A percentile compares a stretch with the other conserved stretches of the same genome.
Conservation (phyloP, 768 basidiomycete genomes). For the Tricholoma sp. region DNA sequence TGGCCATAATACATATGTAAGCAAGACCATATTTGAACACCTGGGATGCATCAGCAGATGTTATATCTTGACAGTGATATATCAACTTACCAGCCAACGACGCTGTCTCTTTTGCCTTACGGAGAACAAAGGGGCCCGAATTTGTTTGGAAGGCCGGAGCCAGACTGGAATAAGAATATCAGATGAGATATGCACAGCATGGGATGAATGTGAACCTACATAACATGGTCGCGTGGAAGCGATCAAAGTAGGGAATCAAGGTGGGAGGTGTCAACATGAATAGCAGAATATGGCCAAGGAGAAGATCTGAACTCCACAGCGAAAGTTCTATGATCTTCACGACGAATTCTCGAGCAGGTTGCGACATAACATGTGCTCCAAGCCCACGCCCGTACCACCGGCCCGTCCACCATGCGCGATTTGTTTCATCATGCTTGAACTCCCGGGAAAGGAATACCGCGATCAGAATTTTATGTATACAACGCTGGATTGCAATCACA, state of each 20-base stretch:
- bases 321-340: constrained; percentile 98
- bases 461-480: constrained; percentile 90
- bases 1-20: constrained; percentile 61
- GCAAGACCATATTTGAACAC: constrained; percentile 81
- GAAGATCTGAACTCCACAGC: constrained; percentile 91
- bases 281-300: constrained; percentile 81
- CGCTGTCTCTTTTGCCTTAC: constrained; percentile 87
- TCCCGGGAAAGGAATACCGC: constrained; percentile 93
- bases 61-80: neutral
- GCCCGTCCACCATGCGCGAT: constrained; percentile 99
- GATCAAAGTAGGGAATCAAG: constrained; percentile 87
- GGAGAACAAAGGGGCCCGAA: constrained; percentile 86
- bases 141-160: constrained; percentile 92
- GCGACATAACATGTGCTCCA: constrained; percentile 89
- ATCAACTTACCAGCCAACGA: constrained; percentile 72
- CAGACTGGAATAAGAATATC: constrained; percentile 55
- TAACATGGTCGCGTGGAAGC: constrained; percentile 83
- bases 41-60: constrained; percentile 33
- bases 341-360: constrained; percentile 93
- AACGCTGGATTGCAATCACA: constrained; percentile 87
- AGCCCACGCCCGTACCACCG: constrained; percentile 95
- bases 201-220: constrained; percentile 52
- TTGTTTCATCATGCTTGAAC: constrained; percentile 99
- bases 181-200: neutral
- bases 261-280: constrained; percentile 89